Percentiles rank a stretch among this genome's conserved stretches.
Evolutionary conservation across 2,329 filamentous ascomycete genomes (phyloP).

Genomic region (Aspergillus clavatus): DNA sequence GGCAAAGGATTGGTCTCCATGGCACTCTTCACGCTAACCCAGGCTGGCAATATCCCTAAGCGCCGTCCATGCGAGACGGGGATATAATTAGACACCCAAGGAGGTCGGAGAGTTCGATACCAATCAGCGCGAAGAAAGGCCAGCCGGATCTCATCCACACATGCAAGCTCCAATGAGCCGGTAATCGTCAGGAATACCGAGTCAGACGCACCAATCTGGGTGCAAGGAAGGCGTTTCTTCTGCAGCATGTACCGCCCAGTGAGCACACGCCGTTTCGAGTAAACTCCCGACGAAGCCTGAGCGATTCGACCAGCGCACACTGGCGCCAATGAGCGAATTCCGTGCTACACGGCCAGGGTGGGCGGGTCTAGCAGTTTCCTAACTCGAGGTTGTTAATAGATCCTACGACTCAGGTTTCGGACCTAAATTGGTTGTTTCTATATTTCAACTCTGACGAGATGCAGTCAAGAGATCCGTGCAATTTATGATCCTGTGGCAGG

Average conservation of each 20-base stretch:
- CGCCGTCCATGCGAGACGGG: constrained; percentile 11
- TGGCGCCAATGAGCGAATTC: constrained; percentile 18
- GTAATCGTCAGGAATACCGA: neutral
- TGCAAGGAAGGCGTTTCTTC: neutral
- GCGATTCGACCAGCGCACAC: constrained; percentile 20
- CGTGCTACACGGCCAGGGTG: constrained; percentile 14
- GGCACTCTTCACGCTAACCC: constrained; percentile 24
- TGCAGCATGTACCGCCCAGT: constrained; percentile 16
- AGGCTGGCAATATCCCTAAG: constrained; percentile 17
- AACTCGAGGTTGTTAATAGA: constrained; percentile 25
- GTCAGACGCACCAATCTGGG: constrained; percentile 11
- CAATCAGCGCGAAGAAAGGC: neutral
- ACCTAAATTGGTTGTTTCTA: constrained; percentile 16
- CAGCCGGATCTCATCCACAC: neutral
- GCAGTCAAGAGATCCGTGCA: neutral
- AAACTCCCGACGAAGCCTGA: constrained; percentile 4
- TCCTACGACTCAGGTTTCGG: constrained; percentile 21
- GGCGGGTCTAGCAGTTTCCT: constrained; percentile 24
- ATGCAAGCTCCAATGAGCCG: neutral
- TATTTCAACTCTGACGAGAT: constrained; percentile 16
- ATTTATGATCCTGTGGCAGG: neutral
- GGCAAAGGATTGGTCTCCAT: constrained; percentile 1
- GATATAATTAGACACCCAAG: constrained; percentile 7
- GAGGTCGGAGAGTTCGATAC: constrained; percentile 17
- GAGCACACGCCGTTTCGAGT: constrained; percentile 20